Base-by-base conservation (phyloP, 192 early-diverging fungal species). In the Backusella mclennaniae region DNA sequence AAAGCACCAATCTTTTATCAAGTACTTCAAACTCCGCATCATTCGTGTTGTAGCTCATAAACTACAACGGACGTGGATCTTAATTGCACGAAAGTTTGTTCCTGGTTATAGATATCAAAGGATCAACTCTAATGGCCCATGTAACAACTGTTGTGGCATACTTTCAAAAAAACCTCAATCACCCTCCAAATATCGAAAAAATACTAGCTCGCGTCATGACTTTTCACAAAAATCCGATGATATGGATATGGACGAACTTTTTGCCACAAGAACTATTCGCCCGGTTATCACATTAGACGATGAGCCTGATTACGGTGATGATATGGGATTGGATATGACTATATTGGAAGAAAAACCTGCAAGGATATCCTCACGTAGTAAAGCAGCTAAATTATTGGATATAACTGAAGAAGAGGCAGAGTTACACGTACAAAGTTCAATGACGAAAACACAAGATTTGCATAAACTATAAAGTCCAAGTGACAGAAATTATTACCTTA, bases 231-330 rank as follows among this genome's bases (percentile, higher is more conserved):
- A 35, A 38, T 12, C 35, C n/a, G 69, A 77, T 66, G 49, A 72
- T 38, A 29, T 75, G 11, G 36, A 72, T 33, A 42, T 76, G 46
- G 73, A 82, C 12, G 72, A 74, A 26, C 52, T 78, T 2, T 75
- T 82, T 26, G 80, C 73, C 7, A 82, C 76, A 8, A 53, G 35
- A 35, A 82, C 80, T 3, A 78, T 82, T 41, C 80, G 80, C 33
- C 80, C 80, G 6, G 31, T 35, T 23, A 69, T 76, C 39, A 66
- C 74, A 1, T 5, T 41, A 17, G 53, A 38, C 6, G 68, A 56
- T 44, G 74, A 35, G 8, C 78, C 78, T 23, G 46, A 80, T 68
- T 80, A 80, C 35, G 66, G 52, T 6, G 70, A 80, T 39, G 75
- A 76, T 46, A 80, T 80, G 79, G 79, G 79, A 3, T 69, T 80